A percentile compares a stretch with the other conserved stretches of the same genome.
Conservation (phyloP, 2,329 filamentous ascomycete genomes). For the Botryotinia narcissicola region DNA sequence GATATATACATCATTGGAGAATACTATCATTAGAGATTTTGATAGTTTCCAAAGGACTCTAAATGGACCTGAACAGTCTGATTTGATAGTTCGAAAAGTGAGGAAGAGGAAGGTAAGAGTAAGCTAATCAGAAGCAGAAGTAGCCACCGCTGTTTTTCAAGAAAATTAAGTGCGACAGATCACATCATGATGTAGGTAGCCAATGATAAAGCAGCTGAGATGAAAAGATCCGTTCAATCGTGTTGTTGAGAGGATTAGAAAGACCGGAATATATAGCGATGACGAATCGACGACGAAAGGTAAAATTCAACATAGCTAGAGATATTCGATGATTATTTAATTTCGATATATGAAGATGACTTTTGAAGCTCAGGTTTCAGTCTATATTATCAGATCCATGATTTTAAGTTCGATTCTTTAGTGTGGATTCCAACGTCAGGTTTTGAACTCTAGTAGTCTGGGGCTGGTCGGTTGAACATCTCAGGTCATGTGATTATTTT, state of each 20-base stretch:
- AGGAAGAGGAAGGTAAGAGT: not conserved
- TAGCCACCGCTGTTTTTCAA: not conserved
- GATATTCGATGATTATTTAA: not conserved
- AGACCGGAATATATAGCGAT: not conserved
- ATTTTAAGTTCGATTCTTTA: not conserved
- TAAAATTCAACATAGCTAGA: not conserved
- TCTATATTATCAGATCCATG: not conserved
- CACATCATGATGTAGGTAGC: not conserved
- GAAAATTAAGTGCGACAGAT: not conserved
- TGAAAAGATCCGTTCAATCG: not conserved
- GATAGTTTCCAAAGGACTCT: not conserved
- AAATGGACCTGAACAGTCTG: rapidly evolving
- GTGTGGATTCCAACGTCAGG: not conserved
- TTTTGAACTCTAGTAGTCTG: not conserved
- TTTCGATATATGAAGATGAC: too few relatives aligned
- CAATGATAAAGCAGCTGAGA: not conserved
- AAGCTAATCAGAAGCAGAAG: not conserved
- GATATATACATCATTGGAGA: not conserved
- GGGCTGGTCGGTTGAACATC: not conserved
- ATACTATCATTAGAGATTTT: rapidly evolving
- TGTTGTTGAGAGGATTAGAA: not conserved
- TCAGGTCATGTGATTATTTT: not conserved
- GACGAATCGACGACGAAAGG: too few relatives aligned
- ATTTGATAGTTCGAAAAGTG: not conserved
- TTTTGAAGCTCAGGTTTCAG: not conserved